Conservation (phyloP, 1,284 basidiomycete genomes). For the Uromyces viciae-fabae region DNA sequence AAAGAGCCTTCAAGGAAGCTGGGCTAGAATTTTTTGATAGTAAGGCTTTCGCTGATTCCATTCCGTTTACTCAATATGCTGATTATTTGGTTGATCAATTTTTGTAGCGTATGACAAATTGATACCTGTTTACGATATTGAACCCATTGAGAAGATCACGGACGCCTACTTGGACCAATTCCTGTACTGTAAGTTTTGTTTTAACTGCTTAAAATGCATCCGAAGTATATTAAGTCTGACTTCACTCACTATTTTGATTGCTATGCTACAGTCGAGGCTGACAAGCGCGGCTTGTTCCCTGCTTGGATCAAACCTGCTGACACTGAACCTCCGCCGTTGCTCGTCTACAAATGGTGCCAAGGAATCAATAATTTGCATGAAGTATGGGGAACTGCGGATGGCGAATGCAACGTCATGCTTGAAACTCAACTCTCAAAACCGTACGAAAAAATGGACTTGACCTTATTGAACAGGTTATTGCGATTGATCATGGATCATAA, state of each 20-base stretch:
- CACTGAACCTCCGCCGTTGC: slow-evolving; percentile 87
- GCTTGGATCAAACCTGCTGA: slow-evolving; percentile 97
- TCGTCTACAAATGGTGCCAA: slow-evolving; percentile 96
- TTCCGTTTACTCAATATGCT: not conserved
- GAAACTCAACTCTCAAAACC: slow-evolving; percentile 92
- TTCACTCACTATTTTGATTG: too few relatives aligned
- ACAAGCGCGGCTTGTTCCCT: slow-evolving; percentile 93
- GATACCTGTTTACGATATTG: slow-evolving; percentile 95
- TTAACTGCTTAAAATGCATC: too few relatives aligned
- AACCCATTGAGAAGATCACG: slow-evolving; percentile 97
- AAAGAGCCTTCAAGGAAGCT: slow-evolving; percentile 93
- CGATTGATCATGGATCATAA: slow-evolving; percentile 95
- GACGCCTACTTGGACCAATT: slow-evolving; percentile 63
- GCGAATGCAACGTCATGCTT: slow-evolving; percentile 95
- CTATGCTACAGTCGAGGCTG: slow-evolving; percentile 62
- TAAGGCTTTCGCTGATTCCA: slow-evolving; percentile 25
- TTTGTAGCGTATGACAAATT: slow-evolving; percentile 70
- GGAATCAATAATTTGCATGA: slow-evolving; percentile 89
- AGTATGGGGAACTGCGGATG: slow-evolving; percentile 93
- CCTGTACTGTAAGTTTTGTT: slow-evolving; percentile 76
- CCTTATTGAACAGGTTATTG: slow-evolving; percentile 83
- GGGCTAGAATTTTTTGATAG: slow-evolving; percentile 68
- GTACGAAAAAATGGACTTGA: slow-evolving; percentile 95
- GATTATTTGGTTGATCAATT: slow-evolving; percentile 61
- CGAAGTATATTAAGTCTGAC: too few relatives aligned